A percentile compares a stretch with the other conserved stretches of the same genome.
phyloP scores from a whole-genome alignment of 495 filamentous ascomycete species.

The Acidomyces sp. region DNA sequence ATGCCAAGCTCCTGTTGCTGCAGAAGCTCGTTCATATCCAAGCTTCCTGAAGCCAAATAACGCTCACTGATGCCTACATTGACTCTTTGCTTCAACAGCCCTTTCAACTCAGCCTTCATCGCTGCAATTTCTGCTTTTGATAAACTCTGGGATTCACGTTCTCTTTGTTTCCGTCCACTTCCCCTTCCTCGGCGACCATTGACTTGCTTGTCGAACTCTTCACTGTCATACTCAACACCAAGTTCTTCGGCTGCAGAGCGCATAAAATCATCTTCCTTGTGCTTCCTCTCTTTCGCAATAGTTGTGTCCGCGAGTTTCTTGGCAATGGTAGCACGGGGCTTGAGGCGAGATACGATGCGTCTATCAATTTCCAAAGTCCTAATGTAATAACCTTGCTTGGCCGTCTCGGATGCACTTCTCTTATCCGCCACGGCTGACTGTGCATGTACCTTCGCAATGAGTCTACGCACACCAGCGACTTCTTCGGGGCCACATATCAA shows the following conservation, averaged over 20 bases:
- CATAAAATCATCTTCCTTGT: slow-evolving; percentile 73
- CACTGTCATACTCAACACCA: slow-evolving; percentile 84
- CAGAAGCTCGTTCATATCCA: slow-evolving; percentile 72
- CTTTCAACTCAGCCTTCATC: slow-evolving; percentile 49
- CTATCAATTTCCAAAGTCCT: slow-evolving; percentile 73
- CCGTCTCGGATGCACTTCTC: slow-evolving; percentile 23
- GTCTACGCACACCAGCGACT: slow-evolving; percentile 64
- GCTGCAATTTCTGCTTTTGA: slow-evolving; percentile 57
- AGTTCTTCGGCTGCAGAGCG: slow-evolving; percentile 78
- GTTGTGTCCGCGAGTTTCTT: slow-evolving; percentile 72
- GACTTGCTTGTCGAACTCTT: slow-evolving; percentile 54
- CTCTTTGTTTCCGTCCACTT: slow-evolving; percentile 55
- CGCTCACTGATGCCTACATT: slow-evolving; percentile 86
- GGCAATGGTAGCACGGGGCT: slow-evolving; percentile 58
- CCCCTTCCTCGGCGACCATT: slow-evolving; percentile 52
- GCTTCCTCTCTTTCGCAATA: slow-evolving; percentile 75
- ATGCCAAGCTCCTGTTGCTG: slow-evolving; percentile 32
- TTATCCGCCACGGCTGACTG: slow-evolving; percentile 10
- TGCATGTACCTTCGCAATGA: slow-evolving; percentile 77
- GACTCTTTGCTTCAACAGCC: slow-evolving; percentile 56
- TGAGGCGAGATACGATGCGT: slow-evolving; percentile 59
- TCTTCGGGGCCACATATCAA: slow-evolving; percentile 87
- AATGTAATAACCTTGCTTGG: slow-evolving; percentile 46
- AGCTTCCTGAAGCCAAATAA: slow-evolving; percentile 66
- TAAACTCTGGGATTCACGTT: slow-evolving; percentile 52